These are phyloP conservation scores for Suhomyces chickasaworum DNA, from an alignment of 1,139 yeast genomes.

Conservation along the genomic window DNA sequence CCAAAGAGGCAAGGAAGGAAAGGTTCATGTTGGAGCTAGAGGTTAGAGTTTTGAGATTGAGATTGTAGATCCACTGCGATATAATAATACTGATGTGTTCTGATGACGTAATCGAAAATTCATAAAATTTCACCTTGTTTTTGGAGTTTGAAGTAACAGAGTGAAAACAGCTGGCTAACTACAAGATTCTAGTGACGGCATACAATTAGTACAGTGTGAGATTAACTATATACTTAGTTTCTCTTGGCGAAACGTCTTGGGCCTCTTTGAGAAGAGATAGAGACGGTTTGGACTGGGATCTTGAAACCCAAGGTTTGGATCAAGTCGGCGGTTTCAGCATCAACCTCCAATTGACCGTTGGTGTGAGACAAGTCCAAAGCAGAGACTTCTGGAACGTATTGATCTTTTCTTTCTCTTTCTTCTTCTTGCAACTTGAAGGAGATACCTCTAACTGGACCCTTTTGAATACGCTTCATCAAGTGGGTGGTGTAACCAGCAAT, in stretches of 20 bases:
- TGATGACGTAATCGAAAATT: constrained; percentile 12
- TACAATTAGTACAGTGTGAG: constrained; percentile 14
- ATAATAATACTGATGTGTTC: constrained; percentile 1
- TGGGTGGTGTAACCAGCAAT: constrained; percentile 99
- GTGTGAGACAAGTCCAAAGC: constrained; percentile 98
- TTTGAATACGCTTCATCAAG: constrained; percentile 99
- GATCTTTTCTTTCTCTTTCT: constrained; percentile 99
- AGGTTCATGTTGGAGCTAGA: constrained; percentile 14
- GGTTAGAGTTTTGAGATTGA: no score
- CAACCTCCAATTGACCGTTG: constrained; percentile 96
- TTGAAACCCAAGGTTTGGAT: constrained; percentile 96
- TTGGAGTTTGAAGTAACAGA: no score
- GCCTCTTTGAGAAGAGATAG: constrained; percentile 91
- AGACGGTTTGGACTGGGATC: constrained; percentile 87
- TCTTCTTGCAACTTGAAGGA: constrained; percentile 99
- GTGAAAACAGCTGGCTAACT: no score
- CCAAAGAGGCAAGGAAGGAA: constrained; percentile 8
- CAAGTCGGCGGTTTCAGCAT: constrained; percentile 96
- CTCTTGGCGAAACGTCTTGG: constrained; percentile 96
- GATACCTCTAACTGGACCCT: constrained; percentile 99
- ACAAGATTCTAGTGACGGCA: constrained; percentile 3
- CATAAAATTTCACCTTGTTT: no score
- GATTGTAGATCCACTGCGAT: background rate
- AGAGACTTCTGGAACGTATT: constrained; percentile 99
- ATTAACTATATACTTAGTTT: constrained; percentile 52